Evolutionary conservation across 495 filamentous ascomycete genomes (phyloP).

Genomic region (Neurospora cerealis): DNA sequence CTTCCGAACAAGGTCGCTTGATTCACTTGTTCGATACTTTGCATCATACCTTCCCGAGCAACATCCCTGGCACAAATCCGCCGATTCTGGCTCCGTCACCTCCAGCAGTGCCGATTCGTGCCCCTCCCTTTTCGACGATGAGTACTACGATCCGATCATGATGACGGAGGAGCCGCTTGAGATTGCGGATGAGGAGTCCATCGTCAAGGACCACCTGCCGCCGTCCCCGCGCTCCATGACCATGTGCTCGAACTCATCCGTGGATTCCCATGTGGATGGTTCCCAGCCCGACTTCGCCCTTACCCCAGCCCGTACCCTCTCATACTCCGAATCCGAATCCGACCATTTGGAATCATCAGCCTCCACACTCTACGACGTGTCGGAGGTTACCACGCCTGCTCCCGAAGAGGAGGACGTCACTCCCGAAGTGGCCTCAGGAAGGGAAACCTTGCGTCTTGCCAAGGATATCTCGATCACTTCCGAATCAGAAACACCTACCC

Average conservation of each 20-base stretch:
- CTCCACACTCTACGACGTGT: constrained; percentile 25
- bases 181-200: constrained; percentile 11
- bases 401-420: constrained; percentile 8
- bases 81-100: constrained; percentile 11
- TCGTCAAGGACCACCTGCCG: constrained; percentile 22
- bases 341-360: constrained; percentile 25
- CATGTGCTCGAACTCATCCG: constrained; percentile 35
- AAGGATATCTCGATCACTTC: constrained; percentile 4
- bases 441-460: constrained; percentile 6
- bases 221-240: constrained; percentile 39
- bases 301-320: constrained; percentile 32
- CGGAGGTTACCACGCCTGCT: constrained; percentile 17
- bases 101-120: constrained; percentile 17
- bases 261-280: constrained; percentile 18
- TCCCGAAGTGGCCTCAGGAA: constrained; percentile 1
- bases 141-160: constrained; percentile 24
- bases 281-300: constrained; percentile 13
- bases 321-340: constrained; percentile 36
- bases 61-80: constrained; percentile 25
- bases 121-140: constrained; percentile 27
- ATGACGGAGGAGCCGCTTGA: constrained; percentile 35
- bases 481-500: constrained; percentile 31
- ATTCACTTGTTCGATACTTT: constrained; percentile 43
- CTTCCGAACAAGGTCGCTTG: constrained; percentile 40
- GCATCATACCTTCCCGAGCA: constrained; percentile 38